These are phyloP conservation scores for Oryza australiensis DNA, from an alignment of 176 grass and related monocot species.

Conservation along the genomic window DNA sequence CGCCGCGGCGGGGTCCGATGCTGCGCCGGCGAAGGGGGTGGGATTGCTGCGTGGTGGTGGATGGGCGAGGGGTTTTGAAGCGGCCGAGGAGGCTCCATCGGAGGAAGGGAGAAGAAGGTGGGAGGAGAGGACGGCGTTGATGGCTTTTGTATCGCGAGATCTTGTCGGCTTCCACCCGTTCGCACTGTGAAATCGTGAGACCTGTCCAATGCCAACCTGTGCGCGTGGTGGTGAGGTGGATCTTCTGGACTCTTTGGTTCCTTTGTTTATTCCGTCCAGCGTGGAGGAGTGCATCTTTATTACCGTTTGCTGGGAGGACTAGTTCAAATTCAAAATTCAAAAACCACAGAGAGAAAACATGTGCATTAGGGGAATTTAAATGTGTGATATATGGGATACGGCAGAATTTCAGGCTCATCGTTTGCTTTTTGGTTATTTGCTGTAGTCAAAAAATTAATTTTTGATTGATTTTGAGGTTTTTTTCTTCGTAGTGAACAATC, in stretches of 20 bases:
- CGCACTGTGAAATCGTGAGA: slow-evolving; percentile 25
- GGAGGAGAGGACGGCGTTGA: neutral
- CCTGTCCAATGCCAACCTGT: slow-evolving; percentile 33
- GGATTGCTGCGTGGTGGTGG: neutral
- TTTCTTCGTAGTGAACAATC: too few relatives aligned
- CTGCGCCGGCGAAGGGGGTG: neutral
- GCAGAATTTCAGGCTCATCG: neutral
- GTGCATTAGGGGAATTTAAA: neutral
- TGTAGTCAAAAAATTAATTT: too few relatives aligned
- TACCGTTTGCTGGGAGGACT: neutral
- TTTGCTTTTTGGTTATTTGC: too few relatives aligned
- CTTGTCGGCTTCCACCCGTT: slow-evolving; percentile 25
- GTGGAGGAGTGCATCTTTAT: neutral
- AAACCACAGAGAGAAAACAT: neutral
- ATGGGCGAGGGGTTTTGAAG: slow-evolving; percentile 35
- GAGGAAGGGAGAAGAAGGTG: neutral
- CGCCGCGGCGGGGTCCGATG: neutral
- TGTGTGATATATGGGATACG: neutral
- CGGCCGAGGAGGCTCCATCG: slow-evolving; percentile 52
- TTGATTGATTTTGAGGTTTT: too few relatives aligned
- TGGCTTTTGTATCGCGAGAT: slow-evolving; percentile 40
- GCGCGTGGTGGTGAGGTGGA: slow-evolving; percentile 16
- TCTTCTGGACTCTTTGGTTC: neutral
- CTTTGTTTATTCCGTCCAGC: slow-evolving; percentile 25
- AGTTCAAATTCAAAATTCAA: neutral